Evolutionary conservation across 371 early-diverging fungal genomes (phyloP), one percentile per base, ranked within the genome.

Genomic region (Gilbertella persicaria): DNA sequence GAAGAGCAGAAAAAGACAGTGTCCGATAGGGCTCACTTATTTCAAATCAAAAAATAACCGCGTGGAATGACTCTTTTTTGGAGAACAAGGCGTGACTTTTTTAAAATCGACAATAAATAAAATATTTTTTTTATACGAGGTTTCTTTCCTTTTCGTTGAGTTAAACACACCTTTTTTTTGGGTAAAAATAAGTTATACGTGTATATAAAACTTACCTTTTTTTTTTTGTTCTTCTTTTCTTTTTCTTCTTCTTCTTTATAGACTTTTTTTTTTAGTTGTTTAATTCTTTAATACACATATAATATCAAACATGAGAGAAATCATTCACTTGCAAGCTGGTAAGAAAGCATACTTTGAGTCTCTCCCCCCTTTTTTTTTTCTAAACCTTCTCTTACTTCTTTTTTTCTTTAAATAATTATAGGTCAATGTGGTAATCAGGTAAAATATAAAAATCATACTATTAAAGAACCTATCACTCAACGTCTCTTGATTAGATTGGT

Each of bases 311-410:
- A 98, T 99, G 99, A 89, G 99, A 83, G 99, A 99, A 88, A 98
- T 99, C 66, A 95, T 99, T 67, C 98, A 99, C 82, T 80, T 99
- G 61, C 99, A 99, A 82, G 95, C 98, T 66, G 99, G 74, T 73
- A 70, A 59, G 51, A 29, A 29, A 13, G 6, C 19, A 21, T 2
- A 14, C 26, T n/a, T 52, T 21, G 3, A 3, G 23, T 21, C 1
- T 21, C 1, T 14, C 23, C 7, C 24, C 29, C 46, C 20, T 29
- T 16, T n/a, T 35, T 6, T 10, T 25, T 44, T 24, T 30, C 13
- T 24, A 4, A 39, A 45, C 23, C 45, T 35, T 36, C n/a, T 38
- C 29, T 29, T 20, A 7, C 3, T 49, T 28, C 29, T 28, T 35
- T 21, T 33, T 19, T 36, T 35, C 38, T 37, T 48, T 8, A 50